These are phyloP conservation scores for Periconia macrospinosa DNA, from an alignment of 2,329 filamentous ascomycete genomes.

Conservation along the genomic window DNA sequence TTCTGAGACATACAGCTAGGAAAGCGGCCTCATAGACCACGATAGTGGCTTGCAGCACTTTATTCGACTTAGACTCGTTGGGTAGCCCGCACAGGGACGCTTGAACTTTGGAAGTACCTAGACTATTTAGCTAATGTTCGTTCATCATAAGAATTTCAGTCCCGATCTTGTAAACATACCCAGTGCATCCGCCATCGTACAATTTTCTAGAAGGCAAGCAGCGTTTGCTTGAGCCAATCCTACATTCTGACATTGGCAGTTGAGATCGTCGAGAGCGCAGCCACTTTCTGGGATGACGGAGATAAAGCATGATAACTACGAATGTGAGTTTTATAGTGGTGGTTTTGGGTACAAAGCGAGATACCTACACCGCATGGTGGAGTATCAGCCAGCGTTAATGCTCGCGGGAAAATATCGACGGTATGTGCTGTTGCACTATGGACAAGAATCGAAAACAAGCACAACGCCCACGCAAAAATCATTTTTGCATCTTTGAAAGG, in stretches of 20 bases:
- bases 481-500: no score
- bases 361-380: slow-evolving; percentile 20
- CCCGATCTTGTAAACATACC: slow-evolving; percentile 1
- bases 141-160: background rate
- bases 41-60: slow-evolving; percentile 11
- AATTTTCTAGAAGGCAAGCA: slow-evolving; percentile 24
- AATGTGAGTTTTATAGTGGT: background rate
- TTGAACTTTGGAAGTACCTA: slow-evolving; percentile 23
- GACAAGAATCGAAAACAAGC: no score
- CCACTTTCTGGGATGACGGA: slow-evolving; percentile 11
- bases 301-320: slow-evolving; percentile 20
- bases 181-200: slow-evolving; percentile 22
- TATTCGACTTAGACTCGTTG: slow-evolving; percentile 13
- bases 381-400: slow-evolving; percentile 16
- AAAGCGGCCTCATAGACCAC: slow-evolving; percentile 16
- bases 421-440: no score
- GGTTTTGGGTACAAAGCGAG: no score
- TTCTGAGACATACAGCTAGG: slow-evolving; percentile 14
- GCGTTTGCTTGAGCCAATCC: slow-evolving; percentile 6
- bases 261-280: slow-evolving; percentile 17
- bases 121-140: background rate
- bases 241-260: slow-evolving; percentile 17
- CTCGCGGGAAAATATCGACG: background rate
- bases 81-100: slow-evolving; percentile 21
- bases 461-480: no score